phyloP scores from a whole-genome alignment of 345 rosid species.

The Adansonia digitata region DNA sequence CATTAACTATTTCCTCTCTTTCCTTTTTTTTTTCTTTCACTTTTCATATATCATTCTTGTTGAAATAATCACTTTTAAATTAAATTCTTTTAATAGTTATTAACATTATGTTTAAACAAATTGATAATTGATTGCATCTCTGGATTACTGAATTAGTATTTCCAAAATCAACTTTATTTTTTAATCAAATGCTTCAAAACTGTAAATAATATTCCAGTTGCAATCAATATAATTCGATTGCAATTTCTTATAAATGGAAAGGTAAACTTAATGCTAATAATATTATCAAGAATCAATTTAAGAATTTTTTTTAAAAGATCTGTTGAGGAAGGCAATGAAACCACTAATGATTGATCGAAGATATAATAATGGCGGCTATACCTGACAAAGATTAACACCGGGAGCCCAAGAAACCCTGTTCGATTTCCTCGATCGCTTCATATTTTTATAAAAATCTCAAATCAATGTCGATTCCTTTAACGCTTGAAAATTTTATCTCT shows the following conservation, averaged over 20 bases:
- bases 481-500: background rate
- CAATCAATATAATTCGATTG: background rate
- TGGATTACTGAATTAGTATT: background rate
- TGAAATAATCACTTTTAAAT: background rate
- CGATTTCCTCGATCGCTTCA: slow-evolving; percentile 51
- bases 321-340: background rate
- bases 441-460: slow-evolving; percentile 10
- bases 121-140: background rate
- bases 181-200: background rate
- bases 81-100: no score
- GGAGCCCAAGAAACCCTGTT: slow-evolving; percentile 57
- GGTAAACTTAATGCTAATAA: background rate
- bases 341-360: background rate
- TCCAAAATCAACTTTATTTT: background rate
- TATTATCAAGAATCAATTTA: background rate
- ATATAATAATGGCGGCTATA: slow-evolving; percentile 17
- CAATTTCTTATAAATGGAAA: background rate
- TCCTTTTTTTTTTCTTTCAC: background rate
- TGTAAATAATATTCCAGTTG: background rate
- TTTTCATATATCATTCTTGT: background rate
- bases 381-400: slow-evolving; percentile 55
- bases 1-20: background rate
- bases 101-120: background rate
- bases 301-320: background rate
- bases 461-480: slow-evolving; percentile 8